phyloP scores from a whole-genome alignment of 1,284 basidiomycete species.

The Heterobasidion parviporum region DNA sequence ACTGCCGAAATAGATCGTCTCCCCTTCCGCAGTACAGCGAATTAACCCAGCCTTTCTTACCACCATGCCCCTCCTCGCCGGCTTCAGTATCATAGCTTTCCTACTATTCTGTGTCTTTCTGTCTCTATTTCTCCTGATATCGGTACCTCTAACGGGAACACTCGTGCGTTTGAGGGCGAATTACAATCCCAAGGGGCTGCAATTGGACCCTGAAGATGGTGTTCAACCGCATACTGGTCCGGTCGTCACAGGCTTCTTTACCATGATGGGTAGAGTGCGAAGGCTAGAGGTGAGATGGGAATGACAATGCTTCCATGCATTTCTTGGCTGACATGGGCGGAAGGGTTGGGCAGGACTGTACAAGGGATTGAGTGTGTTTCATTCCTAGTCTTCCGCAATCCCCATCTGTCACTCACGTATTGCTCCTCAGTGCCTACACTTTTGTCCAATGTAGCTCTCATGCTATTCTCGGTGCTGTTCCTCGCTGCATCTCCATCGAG shows the following conservation, averaged over 20 bases:
- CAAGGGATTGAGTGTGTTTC: constrained; percentile 70
- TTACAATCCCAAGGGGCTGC: constrained; percentile 77
- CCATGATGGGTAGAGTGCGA: constrained; percentile 69
- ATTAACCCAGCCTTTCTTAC: constrained; percentile 2
- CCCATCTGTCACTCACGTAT: background rate
- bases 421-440: constrained; percentile 59
- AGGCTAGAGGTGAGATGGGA: constrained; percentile 54
- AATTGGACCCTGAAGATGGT: constrained; percentile 71
- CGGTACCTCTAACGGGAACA: constrained; percentile 58
- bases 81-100: constrained; percentile 18
- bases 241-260: constrained; percentile 52
- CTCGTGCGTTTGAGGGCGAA: constrained; percentile 71
- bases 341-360: constrained; percentile 75
- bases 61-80: background rate
- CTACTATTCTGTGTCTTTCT: constrained; percentile 36
- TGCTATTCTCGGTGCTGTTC: constrained; percentile 47
- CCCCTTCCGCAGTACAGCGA: background rate
- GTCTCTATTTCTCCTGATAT: constrained; percentile 30
- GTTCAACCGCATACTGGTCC: constrained; percentile 72
- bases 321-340: constrained; percentile 1
- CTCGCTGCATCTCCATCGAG: constrained; percentile 36
- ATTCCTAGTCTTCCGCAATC: background rate
- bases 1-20: background rate
- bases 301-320: constrained; percentile 4
- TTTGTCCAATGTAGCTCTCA: constrained; percentile 51